phyloP scores from a whole-genome alignment of 2,329 filamentous ascomycete species.

The Penicillium sp. region DNA sequence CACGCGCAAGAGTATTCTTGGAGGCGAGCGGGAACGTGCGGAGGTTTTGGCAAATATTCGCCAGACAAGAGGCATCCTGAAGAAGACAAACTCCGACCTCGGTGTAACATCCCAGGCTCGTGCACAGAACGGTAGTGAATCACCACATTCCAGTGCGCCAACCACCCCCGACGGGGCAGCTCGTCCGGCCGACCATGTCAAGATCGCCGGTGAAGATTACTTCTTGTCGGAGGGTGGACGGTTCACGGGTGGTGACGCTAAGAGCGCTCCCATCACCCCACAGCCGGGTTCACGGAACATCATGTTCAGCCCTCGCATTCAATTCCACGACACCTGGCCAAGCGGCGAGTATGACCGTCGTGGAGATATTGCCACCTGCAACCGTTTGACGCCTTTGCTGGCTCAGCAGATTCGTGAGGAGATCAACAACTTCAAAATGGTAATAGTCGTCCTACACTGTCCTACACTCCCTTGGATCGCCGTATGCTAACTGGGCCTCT shows the following conservation, averaged over 20 bases:
- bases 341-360: conserved; percentile 93
- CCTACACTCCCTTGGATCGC: not conserved
- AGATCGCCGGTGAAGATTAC: conserved; percentile 83
- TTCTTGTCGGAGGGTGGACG: conserved; percentile 73
- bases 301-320: conserved; percentile 84
- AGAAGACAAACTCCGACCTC: conserved; percentile 63
- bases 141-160: conserved; percentile 80
- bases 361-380: conserved; percentile 96
- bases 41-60: conserved; percentile 90
- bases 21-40: conserved; percentile 84
- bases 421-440: conserved; percentile 99
- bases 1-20: conserved; percentile 83
- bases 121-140: conserved; percentile 69
- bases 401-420: conserved; percentile 99
- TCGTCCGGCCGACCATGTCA: conserved; percentile 68
- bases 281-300: conserved; percentile 58
- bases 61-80: conserved; percentile 78
- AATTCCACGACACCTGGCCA: conserved; percentile 96
- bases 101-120: conserved; percentile 69
- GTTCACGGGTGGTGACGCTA: conserved; percentile 69
- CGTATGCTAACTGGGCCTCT: conserved; percentile 37
- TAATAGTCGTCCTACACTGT: conserved; percentile 47
- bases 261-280: conserved; percentile 79
- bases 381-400: conserved; percentile 92
- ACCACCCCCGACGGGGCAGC: conserved; percentile 81